Evolutionary conservation across 176 grass and related monocot genomes (phyloP), one percentile per base, ranked within the genome.

Genomic region (Phragmites australis): DNA sequence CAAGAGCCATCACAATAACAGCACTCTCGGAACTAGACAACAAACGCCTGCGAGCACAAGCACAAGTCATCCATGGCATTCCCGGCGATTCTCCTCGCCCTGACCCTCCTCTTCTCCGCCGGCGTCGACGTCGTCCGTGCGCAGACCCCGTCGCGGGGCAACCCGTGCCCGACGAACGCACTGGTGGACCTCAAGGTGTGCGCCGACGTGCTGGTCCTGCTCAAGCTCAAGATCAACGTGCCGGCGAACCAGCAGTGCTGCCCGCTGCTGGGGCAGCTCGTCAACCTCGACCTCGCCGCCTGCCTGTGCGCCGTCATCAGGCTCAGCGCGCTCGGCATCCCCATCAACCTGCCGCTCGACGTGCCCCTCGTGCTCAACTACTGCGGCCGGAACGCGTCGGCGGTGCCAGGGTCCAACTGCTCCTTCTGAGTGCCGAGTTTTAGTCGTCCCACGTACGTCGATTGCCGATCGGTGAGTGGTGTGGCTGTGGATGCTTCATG

Each of bases 271-370:
- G 85, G 82, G 4, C 51, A 3, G 41, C 90, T 92, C 16, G 90
- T 86, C 6, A 79, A 84, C 63, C 19, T 89, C 25, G 87, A 92
- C 83, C 56, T 77, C 13, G 91, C 60, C 23, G 72, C 64, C 25
- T 93, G 91, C 84, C 84, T 93, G 9, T 93, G 91, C 81, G 79
- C 84, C 84, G 81, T 81, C 72, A 85, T 93, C 81, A 81, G 52
- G 81, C 60, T 86, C 77, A 82, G 1, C 72, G 60, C 87, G 2
- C 0, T 93, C 49, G 91, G 91, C 66, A 85, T 90, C 72, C 81
- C 78, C 84, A 1, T 89, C 81, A 89, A 93, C 84, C 72, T 93
- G 23, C 84, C 87, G 54, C 48, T 87, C 66, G 81, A 93, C 81
- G 81, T 93, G 58, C 82, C 84, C 22, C 87, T 93, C 60, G 30